Base-by-base conservation (phyloP, 352 stramenopile genomes). In the Blastocystis hominis region DNA sequence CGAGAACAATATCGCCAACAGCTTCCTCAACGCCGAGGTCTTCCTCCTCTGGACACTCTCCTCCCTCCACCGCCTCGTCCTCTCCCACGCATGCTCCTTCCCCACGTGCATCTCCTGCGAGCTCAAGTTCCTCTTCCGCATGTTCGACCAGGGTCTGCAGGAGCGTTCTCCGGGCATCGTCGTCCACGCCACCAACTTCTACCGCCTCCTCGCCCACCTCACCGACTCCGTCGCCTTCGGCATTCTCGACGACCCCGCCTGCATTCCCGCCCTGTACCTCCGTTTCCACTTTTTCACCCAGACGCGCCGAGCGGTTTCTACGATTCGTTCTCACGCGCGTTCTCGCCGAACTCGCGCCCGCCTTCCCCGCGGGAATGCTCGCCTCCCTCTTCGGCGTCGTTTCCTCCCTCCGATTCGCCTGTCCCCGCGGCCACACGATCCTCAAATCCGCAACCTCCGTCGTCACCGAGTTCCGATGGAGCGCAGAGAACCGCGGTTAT, bases 181-280 rank as follows among this genome's bases (percentile, higher is more conserved):
- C n/a, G 79, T 86, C 86, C 77, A 92, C 34, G 91, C 91, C 34
- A 90, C 89, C 1, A 94, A 94, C 79, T 93, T 93, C 61, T 89
- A 94, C 24, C 88, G 90, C 13, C 80, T 90, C 1, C 90, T 94
- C 47, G 66, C 88, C 0, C 84, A 90, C 24, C 88, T 93, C 64
- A 89, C 90, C 2, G 92, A 94, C 89, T 91, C 91, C 24, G 90
- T 90, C 15, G 91, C 92, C 68, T 89, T 94, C 30, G 91, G 91
- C 44, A 90, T 94, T 44, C 69, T 94, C 4, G 92, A 94, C 88
- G 90, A 89, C 2, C 42, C 50, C n/a, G 47, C 66, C 44, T 24
- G 47, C 4, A 68, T 68, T 47, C 50, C 72, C 17, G 30, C 72
- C 7, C 50, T 40, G 72, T 84, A 3, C 2, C 13, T 53, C 2